Conservation (phyloP, 2,329 filamentous ascomycete genomes). For the Neonectria sp. region DNA sequence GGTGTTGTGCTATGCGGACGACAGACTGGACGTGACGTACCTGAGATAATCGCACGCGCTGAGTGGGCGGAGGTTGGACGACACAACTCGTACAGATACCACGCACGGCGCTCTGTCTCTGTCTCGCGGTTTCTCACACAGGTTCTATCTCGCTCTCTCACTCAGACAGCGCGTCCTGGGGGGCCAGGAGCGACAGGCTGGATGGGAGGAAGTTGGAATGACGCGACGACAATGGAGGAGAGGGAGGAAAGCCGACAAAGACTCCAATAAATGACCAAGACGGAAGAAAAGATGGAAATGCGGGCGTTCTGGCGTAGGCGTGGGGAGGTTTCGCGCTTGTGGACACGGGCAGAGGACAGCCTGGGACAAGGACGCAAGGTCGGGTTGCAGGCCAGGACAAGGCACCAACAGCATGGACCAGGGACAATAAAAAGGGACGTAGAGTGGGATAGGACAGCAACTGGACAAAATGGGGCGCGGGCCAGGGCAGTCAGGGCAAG, state of each 20-base stretch:
- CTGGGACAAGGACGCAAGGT: constrained; percentile 40
- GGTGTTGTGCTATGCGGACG: constrained; percentile 28
- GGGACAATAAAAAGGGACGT: constrained; percentile 24
- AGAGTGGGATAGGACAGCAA: constrained; percentile 23
- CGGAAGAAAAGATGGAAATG: constrained; percentile 33
- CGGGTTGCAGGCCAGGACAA: constrained; percentile 42
- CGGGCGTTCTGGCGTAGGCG: constrained; percentile 39
- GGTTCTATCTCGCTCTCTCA: constrained; percentile 39
- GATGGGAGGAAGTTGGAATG: constrained; percentile 37
- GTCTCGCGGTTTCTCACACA: constrained; percentile 16
- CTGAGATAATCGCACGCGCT: constrained; percentile 37
- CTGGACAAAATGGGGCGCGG: constrained; percentile 21
- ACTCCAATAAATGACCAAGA: constrained; percentile 6
- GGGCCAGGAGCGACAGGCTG: constrained; percentile 48
- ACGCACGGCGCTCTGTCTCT: constrained; percentile 12
- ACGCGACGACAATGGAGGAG: constrained; percentile 28
- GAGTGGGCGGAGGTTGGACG: constrained; percentile 19
- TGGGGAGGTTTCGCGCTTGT: constrained; percentile 33
- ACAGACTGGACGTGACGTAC: constrained; percentile 46
- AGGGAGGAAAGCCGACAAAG: constrained; percentile 30
- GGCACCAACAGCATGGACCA: constrained; percentile 24
- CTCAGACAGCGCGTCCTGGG: constrained; percentile 48
- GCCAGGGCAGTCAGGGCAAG: constrained; percentile 26
- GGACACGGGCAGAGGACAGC: constrained; percentile 33
- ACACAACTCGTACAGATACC: constrained; percentile 40